Percentiles rank a stretch among this genome's conserved stretches.
Evolutionary conservation across 108 stramenopile species (phyloP).

Genomic region (Fragilariopsis cylindrus): DNA sequence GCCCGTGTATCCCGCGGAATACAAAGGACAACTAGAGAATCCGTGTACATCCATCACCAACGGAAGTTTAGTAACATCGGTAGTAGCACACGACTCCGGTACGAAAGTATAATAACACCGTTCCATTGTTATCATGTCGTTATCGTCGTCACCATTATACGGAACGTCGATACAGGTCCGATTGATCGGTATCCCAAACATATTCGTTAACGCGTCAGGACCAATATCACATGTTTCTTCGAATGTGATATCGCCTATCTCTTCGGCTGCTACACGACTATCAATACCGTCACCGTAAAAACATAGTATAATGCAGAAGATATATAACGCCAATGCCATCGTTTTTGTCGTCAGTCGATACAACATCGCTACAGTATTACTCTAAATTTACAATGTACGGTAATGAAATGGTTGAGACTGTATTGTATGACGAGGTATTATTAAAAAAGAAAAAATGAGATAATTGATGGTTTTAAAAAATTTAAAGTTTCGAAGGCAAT

Average conservation of each 20-base stretch:
- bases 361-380: too few species aligned
- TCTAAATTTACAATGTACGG: too few species aligned
- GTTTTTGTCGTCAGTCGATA: too few species aligned
- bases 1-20: conserved; percentile 16
- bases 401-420: too few species aligned
- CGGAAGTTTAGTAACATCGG: conserved; percentile 5
- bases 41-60: conserved; percentile 38
- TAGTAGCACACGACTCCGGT: conserved; percentile 24
- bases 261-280: not conserved
- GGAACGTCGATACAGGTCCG: conserved; percentile 23
- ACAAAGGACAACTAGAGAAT: conserved; percentile 14
- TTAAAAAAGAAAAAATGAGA: too few species aligned
- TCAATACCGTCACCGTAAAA: not conserved
- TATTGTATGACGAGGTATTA: too few species aligned
- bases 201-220: not conserved
- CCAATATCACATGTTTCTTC: not conserved
- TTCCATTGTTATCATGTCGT: not conserved
- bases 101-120: conserved; percentile 35
- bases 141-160: not conserved
- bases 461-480: too few species aligned
- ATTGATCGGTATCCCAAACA: not conserved
- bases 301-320: too few species aligned
- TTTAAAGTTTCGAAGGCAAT: too few species aligned
- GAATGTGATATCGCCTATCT: not conserved
- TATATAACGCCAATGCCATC: too few species aligned